Evolutionary conservation across 345 rosid species (phyloP).

Genomic region (Sonneratia alba): DNA sequence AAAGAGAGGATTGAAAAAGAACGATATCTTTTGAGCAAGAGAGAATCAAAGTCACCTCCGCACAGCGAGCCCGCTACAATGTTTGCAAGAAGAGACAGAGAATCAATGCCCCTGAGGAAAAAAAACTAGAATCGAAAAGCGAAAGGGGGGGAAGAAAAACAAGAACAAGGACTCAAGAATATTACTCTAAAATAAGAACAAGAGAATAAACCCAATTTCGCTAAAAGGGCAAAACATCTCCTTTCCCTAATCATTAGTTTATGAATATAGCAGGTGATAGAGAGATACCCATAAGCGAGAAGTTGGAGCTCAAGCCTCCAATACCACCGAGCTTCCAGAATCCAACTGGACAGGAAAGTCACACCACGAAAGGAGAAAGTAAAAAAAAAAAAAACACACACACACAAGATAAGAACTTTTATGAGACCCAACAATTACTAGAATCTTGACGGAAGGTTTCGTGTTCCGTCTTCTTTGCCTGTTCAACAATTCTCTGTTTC

Average conservation of each 20-base stretch:
- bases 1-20: conserved; percentile 5
- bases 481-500: background rate
- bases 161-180: conserved; percentile 22
- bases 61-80: conserved; percentile 12
- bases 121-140: background rate
- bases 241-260: conserved; percentile 43
- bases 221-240: conserved; percentile 18
- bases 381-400: too few relatives aligned
- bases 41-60: conserved; percentile 13
- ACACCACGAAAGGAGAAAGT: too few relatives aligned
- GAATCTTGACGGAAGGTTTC: background rate
- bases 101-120: conserved; percentile 6
- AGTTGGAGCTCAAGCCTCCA: conserved; percentile 12
- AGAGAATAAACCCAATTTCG: conserved; percentile 38
- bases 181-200: conserved; percentile 42
- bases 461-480: background rate
- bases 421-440: background rate
- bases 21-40: conserved; percentile 10
- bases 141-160: background rate
- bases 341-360: background rate
- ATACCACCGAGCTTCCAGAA: background rate
- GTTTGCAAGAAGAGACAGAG: conserved; percentile 11
- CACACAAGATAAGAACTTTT: background rate
- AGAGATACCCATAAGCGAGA: conserved; percentile 49
- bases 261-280: conserved; percentile 43